Conservation (phyloP, 106 monocot genomes). For the Agapanthus africanus region DNA sequence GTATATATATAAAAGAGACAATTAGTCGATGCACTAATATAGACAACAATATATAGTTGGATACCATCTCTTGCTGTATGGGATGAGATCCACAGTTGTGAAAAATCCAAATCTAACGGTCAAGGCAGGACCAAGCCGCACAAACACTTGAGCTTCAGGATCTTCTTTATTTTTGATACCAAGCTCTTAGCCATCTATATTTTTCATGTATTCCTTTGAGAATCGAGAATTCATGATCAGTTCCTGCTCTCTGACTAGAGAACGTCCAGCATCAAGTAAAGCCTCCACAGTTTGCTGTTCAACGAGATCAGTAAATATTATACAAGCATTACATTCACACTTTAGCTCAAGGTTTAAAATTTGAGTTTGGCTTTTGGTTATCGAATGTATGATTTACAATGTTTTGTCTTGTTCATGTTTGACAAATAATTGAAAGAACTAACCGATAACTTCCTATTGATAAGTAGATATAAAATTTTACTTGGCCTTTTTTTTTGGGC, state of each 20-base stretch:
- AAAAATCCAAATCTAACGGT: no score
- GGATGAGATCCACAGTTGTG: no score
- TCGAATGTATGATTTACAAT: not conserved
- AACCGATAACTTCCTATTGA: not conserved
- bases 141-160: not conserved
- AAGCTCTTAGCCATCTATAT: slow-evolving; percentile 41
- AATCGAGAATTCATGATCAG: slow-evolving; percentile 61
- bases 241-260: slow-evolving; percentile 64
- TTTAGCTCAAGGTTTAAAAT: not conserved
- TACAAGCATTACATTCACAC: not conserved
- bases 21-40: no score
- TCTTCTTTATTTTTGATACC: not conserved
- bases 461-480: no score
- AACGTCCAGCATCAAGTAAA: slow-evolving; percentile 63
- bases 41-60: no score
- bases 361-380: not conserved
- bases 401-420: not conserved
- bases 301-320: not conserved
- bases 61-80: no score
- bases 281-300: slow-evolving; percentile 61
- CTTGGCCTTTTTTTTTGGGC: no score
- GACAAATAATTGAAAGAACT: not conserved
- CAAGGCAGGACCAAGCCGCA: no score
- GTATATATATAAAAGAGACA: no score
- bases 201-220: slow-evolving; percentile 86